phyloP scores from a whole-genome alignment of 345 rosid species.

The Melaleuca quinquenervia region DNA sequence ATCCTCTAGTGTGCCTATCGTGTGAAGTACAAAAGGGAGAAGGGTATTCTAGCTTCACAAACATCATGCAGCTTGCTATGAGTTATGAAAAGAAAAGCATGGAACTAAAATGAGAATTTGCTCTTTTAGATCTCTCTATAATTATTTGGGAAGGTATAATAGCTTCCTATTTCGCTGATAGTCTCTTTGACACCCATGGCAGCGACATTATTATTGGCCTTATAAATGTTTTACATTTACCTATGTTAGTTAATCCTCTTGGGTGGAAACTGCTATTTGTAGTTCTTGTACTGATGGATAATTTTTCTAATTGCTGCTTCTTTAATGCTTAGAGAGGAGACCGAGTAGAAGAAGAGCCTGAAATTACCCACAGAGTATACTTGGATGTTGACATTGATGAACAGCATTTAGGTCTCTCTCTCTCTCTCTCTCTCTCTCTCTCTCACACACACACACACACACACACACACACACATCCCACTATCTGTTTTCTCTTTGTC shows the following conservation, averaged over 20 bases:
- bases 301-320: not conserved
- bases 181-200: not conserved
- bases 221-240: not conserved
- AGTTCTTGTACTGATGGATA: not conserved
- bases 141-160: not conserved
- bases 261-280: not conserved
- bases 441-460: not conserved
- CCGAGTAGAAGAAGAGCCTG: conserved; percentile 35
- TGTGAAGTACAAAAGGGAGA: not conserved
- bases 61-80: not conserved
- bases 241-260: not conserved
- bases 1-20: not conserved
- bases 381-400: conserved; percentile 89
- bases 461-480: not conserved
- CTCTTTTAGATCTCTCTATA: not conserved
- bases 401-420: conserved; percentile 65
- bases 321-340: conserved; percentile 42
- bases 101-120: not conserved
- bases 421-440: not conserved
- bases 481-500: not conserved
- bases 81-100: not conserved
- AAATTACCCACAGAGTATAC: conserved; percentile 86
- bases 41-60: not conserved
- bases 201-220: not conserved
- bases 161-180: not conserved